Conservation (phyloP, 495 filamentous ascomycete species). For the Podospora pseudocomata region DNA sequence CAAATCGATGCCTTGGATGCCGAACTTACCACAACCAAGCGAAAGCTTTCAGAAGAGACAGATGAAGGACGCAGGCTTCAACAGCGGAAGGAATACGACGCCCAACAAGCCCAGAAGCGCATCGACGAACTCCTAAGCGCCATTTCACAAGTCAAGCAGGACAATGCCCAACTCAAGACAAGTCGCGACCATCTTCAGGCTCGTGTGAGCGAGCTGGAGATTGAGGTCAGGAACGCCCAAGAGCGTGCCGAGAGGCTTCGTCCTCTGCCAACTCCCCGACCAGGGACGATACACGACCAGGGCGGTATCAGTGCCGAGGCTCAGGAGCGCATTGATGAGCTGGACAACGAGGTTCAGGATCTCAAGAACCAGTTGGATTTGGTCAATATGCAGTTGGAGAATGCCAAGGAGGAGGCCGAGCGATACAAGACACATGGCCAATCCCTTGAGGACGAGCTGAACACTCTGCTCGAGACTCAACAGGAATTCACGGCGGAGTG, state of each 20-base stretch:
- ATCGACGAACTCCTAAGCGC: conserved; percentile 86
- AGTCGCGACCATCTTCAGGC: conserved; percentile 81
- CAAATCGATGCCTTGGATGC: conserved; percentile 72
- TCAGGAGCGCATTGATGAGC: conserved; percentile 74
- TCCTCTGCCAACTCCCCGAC: conserved; percentile 60
- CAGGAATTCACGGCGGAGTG: conserved; percentile 85
- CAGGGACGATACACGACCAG: conserved; percentile 43
- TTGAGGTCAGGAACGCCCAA: conserved; percentile 82
- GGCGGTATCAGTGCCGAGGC: conserved; percentile 44
- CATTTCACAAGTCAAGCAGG: conserved; percentile 72
- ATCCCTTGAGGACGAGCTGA: conserved; percentile 80
- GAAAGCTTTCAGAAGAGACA: conserved; percentile 76
- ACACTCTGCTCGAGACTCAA: conserved; percentile 71
- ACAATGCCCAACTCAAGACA: conserved; percentile 77
- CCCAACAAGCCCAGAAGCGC: conserved; percentile 75
- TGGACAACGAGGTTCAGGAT: conserved; percentile 75
- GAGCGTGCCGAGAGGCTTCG: conserved; percentile 78
- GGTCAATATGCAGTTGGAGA: conserved; percentile 69
- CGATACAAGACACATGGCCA: conserved; percentile 88
- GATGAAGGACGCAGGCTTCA: conserved; percentile 77
- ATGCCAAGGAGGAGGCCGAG: conserved; percentile 72
- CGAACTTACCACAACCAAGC: conserved; percentile 73
- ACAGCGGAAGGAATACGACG: conserved; percentile 81
- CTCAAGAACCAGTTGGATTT: conserved; percentile 79
- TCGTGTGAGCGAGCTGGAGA: conserved; percentile 79